A percentile compares a stretch with the other conserved stretches of the same genome.
phyloP scores from a whole-genome alignment of 257 asterid genomes.

The Salvia miltiorrhiza region DNA sequence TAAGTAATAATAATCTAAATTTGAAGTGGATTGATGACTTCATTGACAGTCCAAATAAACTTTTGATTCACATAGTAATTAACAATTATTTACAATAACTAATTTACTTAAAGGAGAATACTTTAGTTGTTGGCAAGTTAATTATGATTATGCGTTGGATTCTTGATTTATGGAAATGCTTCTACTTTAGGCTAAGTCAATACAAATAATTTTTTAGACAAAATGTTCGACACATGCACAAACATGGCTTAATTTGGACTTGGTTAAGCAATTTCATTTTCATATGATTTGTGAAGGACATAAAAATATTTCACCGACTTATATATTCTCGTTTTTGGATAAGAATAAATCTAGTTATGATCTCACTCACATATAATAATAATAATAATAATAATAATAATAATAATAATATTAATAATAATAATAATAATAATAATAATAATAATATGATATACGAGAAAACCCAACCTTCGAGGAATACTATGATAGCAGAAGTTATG shows the following conservation, averaged over 20 bases:
- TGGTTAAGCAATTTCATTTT: not conserved
- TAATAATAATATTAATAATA: too few species aligned
- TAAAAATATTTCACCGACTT: too few species aligned
- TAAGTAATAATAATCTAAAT: too few species aligned
- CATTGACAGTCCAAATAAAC: not conserved
- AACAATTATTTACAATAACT: not conserved
- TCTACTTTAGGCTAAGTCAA: not conserved
- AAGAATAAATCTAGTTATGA: too few species aligned
- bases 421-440: too few species aligned
- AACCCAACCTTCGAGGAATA: too few species aligned
- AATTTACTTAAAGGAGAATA: conserved; percentile 9
- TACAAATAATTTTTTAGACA: not conserved
- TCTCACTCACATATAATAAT: too few species aligned
- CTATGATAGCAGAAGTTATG: too few species aligned
- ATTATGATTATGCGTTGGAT: not conserved
- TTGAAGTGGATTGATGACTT: too few species aligned
- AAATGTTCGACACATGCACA: not conserved
- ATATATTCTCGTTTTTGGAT: too few species aligned
- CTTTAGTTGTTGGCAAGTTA: conserved; percentile 18
- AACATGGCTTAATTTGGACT: not conserved
- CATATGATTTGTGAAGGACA: not conserved
- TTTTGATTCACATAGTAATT: not conserved
- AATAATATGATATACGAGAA: too few species aligned
- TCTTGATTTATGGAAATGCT: conserved; percentile 10
- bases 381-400: too few species aligned